Base-by-base conservation (phyloP, 1,284 basidiomycete genomes). In the Cutaneotrichosporon curvatum region DNA sequence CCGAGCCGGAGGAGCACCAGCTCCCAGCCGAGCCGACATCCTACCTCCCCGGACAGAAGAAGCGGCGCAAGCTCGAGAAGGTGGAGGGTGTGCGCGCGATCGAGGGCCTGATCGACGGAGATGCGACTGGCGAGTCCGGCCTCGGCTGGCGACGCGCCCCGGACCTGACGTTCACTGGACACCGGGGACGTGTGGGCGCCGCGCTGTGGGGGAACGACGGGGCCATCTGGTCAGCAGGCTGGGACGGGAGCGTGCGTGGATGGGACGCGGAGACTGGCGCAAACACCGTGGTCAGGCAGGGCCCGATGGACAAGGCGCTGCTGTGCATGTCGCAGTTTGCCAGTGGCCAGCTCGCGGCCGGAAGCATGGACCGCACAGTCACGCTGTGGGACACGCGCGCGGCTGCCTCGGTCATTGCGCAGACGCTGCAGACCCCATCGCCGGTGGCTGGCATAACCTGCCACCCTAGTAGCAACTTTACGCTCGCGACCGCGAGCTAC, bases 401-500 rank as follows among this genome's bases (percentile, higher is more conserved):
- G 4, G 25, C 25, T 12, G 59, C 73, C 67, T 52, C 69, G 71
- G 40, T 76, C 75, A 55, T 78, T 73, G 50, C 73, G 60, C 25
- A 78, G 16, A 69, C 79, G 1, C 78, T 92, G 48, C 55, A 74
- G 14, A 61, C 66, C 25, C 75, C 81, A 4, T 78, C 84, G 0
- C 85, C 84, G 5, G 86, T 89, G 0, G 83, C 85, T 0, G 81
- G 82, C 47, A 69, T 92, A 16, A 75, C 77, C 1, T 67, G 79
- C 14, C 74, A 81, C 59, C 75, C 78, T 0, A 76, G 77, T 0
- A 81, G 81, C 16, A 75, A 72, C 21, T 75, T 84, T 58, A 85
- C 87, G 55, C 75, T 91, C 16, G 76, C 85, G 8, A 85, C 81
- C 1, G 90, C 87, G 2, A 82, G 83, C 0, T 90, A 91, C 64